These are phyloP conservation scores for Pseudopyricularia cyperi DNA, from an alignment of 2,329 filamentous ascomycete species.

Conservation along the genomic window DNA sequence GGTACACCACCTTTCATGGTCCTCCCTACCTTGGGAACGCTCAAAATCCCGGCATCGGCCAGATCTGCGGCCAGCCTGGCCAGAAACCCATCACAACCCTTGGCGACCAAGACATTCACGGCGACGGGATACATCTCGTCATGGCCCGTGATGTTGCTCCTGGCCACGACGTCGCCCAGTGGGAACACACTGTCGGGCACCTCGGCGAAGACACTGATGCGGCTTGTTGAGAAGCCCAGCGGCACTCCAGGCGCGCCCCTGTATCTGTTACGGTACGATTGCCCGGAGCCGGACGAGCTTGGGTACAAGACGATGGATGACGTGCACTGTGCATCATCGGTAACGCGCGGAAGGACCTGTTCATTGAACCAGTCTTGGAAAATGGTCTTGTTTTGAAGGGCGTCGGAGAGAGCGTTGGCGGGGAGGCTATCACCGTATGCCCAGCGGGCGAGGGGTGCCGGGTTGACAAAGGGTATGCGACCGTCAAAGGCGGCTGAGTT, in stretches of 20 bases:
- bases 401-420: slow-evolving; percentile 17
- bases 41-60: slow-evolving; percentile 32
- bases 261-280: slow-evolving; percentile 20
- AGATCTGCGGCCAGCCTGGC: slow-evolving; percentile 39
- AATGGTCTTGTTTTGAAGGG: slow-evolving; percentile 34
- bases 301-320: slow-evolving; percentile 35
- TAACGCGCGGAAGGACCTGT: slow-evolving; percentile 26
- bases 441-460: slow-evolving; percentile 21
- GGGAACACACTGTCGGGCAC: slow-evolving; percentile 28
- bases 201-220: slow-evolving; percentile 21
- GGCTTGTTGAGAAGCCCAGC: slow-evolving; percentile 26
- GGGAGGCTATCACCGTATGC: slow-evolving; percentile 18
- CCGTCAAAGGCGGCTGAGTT: slow-evolving; percentile 15
- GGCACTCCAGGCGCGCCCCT: slow-evolving; percentile 27
- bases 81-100: slow-evolving; percentile 47
- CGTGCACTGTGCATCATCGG: slow-evolving; percentile 27
- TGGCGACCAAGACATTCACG: slow-evolving; percentile 42
- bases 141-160: slow-evolving; percentile 27
- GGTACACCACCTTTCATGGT: slow-evolving; percentile 11
- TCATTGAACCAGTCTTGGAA: slow-evolving; percentile 32
- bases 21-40: slow-evolving; percentile 27
- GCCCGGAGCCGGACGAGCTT: slow-evolving; percentile 11
- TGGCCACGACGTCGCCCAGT: slow-evolving; percentile 22
- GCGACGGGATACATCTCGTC: slow-evolving; percentile 41
- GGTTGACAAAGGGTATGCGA: slow-evolving; percentile 22